Evolutionary conservation across 1,139 yeast species (phyloP), one percentile per base, ranked within the genome.

Genomic region (Lodderomyces orthopsilosis): DNA sequence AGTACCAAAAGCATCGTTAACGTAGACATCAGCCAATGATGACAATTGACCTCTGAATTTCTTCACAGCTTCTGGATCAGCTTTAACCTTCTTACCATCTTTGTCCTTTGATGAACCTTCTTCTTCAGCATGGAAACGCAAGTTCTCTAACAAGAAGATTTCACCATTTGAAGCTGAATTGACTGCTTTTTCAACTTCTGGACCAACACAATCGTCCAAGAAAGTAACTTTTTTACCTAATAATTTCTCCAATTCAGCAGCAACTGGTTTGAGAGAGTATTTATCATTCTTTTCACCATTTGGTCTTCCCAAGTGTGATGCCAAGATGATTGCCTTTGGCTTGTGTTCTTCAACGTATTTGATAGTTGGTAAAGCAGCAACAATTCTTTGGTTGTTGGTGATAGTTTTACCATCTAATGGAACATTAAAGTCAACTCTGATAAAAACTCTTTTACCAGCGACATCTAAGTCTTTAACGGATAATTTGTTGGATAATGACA

Each of bases 381-480:
- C 97, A 66, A 91, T 93, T 75, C 98, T 85, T 77, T 91, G 97
- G 76, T 91, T 91, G 83, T 93, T 91, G 77, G 98, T 93, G 79
- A 91, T 93, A 65, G 84, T 89, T 62, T 79, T 82, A 55, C 96
- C 98, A 65, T 91, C 96, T 59, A 91, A 81, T 62, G 98, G 98
- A 55, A 93, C 98, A 74, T 93, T 91, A 83, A 91, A 91, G 74
- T 91, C 95, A 53, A 90, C 96, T 74, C 97, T 85, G 78, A 91
- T 89, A 74, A 91, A 89, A 63, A 91, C 98, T 64, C 95, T 81
- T 79, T 90, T 90, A 68, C 80, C 90, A 62, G 84, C 68, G 69
- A 88, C 83, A 66, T 81, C 81, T 58, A 93, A 77, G 72, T 91
- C 98, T 66, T 85, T 83, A 68, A 91, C 95, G 48, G 96, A 85